A percentile compares a stretch with the other conserved stretches of the same genome.
phyloP scores from a whole-genome alignment of 768 basidiomycete genomes.

The Ramaria rubella region DNA sequence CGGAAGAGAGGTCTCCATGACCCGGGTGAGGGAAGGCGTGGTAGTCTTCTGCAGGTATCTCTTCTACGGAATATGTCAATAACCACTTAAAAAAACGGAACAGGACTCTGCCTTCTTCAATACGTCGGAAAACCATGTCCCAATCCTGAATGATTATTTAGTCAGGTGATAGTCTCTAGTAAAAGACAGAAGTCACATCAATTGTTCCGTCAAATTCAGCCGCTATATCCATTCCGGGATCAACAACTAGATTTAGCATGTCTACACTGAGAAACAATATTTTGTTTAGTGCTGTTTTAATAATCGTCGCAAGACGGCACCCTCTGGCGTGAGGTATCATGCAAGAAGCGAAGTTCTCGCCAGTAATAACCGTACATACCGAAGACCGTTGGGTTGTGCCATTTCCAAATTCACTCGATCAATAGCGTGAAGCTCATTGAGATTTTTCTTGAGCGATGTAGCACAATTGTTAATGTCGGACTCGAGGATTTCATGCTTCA shows the following conservation, averaged over 20 bases:
- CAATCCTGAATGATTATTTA: conserved; percentile 3
- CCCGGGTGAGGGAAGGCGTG: neutral
- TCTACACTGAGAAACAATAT: conserved; percentile 21
- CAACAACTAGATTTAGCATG: conserved; percentile 24
- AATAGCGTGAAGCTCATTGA: conserved; percentile 51
- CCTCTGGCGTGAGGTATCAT: too few species aligned
- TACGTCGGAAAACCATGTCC: conserved; percentile 7
- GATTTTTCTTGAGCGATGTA: conserved; percentile 68
- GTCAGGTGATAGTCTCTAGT: neutral
- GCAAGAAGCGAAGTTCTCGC: neutral
- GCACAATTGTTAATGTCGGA: conserved; percentile 77
- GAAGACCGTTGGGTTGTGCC: conserved; percentile 50
- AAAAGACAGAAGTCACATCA: neutral
- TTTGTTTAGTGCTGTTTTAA: neutral
- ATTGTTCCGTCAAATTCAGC: conserved; percentile 7
- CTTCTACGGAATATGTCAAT: neutral
- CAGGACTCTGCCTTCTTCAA: conserved; percentile 1
- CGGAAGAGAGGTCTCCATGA: neutral
- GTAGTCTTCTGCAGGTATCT: neutral
- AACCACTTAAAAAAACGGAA: neutral
- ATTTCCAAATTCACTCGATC: conserved; percentile 59
- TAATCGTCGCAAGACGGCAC: too few species aligned
- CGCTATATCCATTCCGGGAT: conserved; percentile 17
- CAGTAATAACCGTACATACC: conserved; percentile 35
- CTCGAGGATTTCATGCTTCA: conserved; percentile 79